Percentiles rank a stretch among this genome's conserved stretches.
These are phyloP conservation scores for Solanum virginianum DNA, from an alignment of 257 asterid genomes.

Conservation along the genomic window DNA sequence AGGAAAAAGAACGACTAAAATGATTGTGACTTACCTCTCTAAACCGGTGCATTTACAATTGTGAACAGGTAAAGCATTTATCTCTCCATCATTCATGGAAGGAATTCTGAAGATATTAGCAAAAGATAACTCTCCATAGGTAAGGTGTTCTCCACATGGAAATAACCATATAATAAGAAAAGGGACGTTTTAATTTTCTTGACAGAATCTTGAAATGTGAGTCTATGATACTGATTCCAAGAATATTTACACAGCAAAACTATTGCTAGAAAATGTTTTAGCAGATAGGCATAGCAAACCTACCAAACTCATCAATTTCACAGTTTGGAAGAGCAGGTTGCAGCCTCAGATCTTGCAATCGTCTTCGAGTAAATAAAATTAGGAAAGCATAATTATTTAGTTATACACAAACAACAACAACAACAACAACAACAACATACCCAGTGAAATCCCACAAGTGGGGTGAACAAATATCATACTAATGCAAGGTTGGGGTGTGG, in stretches of 20 bases:
- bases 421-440: no score
- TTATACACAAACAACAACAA: no score
- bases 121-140: neutral
- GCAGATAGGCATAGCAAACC: neutral
- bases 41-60: neutral
- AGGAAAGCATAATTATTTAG: no score
- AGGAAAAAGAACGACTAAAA: neutral
- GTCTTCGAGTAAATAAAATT: no score
- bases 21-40: neutral
- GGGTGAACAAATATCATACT: no score
- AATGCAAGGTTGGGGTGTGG: no score
- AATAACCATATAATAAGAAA: neutral
- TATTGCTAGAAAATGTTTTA: neutral
- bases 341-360: neutral
- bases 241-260: neutral
- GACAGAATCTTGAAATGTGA: neutral
- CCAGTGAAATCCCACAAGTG: no score
- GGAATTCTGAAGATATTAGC: neutral
- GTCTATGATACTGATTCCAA: neutral
- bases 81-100: neutral
- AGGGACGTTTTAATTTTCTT: neutral
- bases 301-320: slow-evolving; percentile 2
- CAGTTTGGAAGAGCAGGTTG: neutral
- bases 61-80: neutral
- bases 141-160: neutral